phyloP scores from a whole-genome alignment of 768 basidiomycete genomes.

The Myochromella boudieri region DNA sequence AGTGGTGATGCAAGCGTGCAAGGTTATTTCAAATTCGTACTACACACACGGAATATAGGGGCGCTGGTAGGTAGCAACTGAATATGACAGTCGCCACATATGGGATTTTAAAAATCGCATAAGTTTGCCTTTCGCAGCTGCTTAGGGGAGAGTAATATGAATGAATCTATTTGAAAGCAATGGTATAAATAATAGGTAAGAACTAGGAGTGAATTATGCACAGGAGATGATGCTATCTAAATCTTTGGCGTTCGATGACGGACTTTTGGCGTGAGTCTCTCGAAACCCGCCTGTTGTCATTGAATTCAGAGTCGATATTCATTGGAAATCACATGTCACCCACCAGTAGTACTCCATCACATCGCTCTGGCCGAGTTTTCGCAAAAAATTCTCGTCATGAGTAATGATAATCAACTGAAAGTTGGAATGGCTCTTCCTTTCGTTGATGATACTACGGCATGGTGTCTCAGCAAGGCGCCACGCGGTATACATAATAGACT shows the following conservation, averaged over 20 bases:
- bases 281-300: constrained; percentile 71
- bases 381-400: constrained; percentile 94
- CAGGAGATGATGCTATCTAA: constrained; percentile 40
- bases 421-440: constrained; percentile 83
- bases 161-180: no score
- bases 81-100: no score
- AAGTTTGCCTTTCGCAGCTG: no score
- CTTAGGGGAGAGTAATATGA: no score
- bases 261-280: constrained; percentile 72
- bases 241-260: constrained; percentile 68
- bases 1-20: no score
- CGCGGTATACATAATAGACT: constrained; percentile 25
- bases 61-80: no score
- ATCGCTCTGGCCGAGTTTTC: constrained; percentile 83
- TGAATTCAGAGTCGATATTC: not conserved
- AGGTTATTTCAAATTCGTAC: no score
- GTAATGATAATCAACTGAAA: constrained; percentile 98
- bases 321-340: constrained; percentile 21
- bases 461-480: constrained; percentile 7
- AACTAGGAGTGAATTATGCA: no score
- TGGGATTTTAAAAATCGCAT: no score
- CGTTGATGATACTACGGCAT: constrained; percentile 82
- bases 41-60: no score
- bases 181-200: no score
- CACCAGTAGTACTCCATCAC: constrained; percentile 97